Base-by-base conservation (phyloP, 176 grass and related monocot species). In the Paspalum notatum region DNA sequence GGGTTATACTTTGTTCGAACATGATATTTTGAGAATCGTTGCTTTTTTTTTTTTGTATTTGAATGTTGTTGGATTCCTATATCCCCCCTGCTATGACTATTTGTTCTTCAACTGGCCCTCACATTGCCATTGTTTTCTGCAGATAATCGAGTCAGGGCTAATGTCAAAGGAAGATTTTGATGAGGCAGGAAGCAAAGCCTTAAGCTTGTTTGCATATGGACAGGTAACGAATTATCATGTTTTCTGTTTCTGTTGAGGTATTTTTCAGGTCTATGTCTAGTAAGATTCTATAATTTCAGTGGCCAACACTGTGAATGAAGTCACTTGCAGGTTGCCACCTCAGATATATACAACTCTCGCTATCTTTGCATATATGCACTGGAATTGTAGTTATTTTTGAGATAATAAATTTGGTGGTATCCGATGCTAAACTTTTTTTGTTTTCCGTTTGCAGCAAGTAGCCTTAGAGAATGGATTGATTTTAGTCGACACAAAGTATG, bases 401-500 rank as follows among this genome's bases (percentile, higher is more conserved):
- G 9, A 51, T 47, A 12, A 9, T 44, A 16, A 62, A 11, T 51
- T 54, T 43, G 27, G n/a, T 18, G 25, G 24, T 54, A 8, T 57
- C 0, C 8, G 43, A 10, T 80, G 14, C 15, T 26, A 56, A 41
- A 68, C 50, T 7, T 76, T 62, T 77, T 55, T 9, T 3, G 1
- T 62, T 87, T 47, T 72, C 57, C 20, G 20, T 77, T 84, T 94
- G 72, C 90, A 98, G 96, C 41, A 95, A 95, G 88, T 98, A 66
- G 92, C 92, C 41, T 74, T 86, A 57, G 72, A 95, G 79, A 92
- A 95, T 90, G 92, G 90, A 71, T 83, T 98, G 24, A 80, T 95
- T 85, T 75, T 98, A 61, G 92, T 95, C 72, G 96, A 95, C 71
- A 98, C 92, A 66, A 98, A 98, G 66, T 98, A 98, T 86, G 96